Percentiles rank a stretch among this genome's conserved stretches.
Conservation (phyloP, 495 filamentous ascomycete species). For the Cenococcum geophilum region DNA sequence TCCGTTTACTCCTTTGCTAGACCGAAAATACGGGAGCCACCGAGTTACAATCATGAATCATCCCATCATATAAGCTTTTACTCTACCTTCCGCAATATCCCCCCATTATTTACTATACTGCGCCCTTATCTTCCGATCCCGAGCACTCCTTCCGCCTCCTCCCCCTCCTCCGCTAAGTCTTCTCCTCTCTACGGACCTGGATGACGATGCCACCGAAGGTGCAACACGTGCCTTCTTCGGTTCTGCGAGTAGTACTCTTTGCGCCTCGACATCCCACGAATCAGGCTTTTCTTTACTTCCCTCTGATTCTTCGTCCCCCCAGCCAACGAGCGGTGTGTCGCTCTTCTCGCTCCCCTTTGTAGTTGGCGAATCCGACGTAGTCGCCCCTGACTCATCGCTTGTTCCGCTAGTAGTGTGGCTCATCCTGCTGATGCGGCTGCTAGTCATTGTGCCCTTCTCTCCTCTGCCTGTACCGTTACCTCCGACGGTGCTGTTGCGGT, state of each 20-base stretch:
- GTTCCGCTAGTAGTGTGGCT: neutral
- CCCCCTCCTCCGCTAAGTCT: slow-evolving; percentile 1
- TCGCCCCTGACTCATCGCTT: neutral
- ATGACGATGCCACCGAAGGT: neutral
- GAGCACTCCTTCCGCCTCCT: slow-evolving; percentile 24
- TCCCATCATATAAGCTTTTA: too few relatives aligned
- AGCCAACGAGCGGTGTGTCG: neutral
- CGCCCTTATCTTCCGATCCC: slow-evolving; percentile 27
- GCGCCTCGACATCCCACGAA: slow-evolving; percentile 1
- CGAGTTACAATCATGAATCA: too few relatives aligned
- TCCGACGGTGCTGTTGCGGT: neutral
- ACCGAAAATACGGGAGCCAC: too few relatives aligned
- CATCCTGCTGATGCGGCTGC: neutral
- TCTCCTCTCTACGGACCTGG: neutral
- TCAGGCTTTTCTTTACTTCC: neutral
- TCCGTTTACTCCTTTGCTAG: too few relatives aligned
- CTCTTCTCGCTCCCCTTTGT: neutral
- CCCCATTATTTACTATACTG: slow-evolving; percentile 12
- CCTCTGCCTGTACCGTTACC: slow-evolving; percentile 4
- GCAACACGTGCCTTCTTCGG: slow-evolving; percentile 1
- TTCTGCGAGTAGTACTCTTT: neutral
- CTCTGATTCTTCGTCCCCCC: neutral
- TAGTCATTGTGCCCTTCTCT: neutral
- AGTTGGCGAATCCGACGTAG: neutral
- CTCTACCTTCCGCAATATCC: too few relatives aligned